Evolutionary conservation across 768 basidiomycete species (phyloP), one percentile per base, ranked within the genome.

Genomic region (Suillus subluteus): DNA sequence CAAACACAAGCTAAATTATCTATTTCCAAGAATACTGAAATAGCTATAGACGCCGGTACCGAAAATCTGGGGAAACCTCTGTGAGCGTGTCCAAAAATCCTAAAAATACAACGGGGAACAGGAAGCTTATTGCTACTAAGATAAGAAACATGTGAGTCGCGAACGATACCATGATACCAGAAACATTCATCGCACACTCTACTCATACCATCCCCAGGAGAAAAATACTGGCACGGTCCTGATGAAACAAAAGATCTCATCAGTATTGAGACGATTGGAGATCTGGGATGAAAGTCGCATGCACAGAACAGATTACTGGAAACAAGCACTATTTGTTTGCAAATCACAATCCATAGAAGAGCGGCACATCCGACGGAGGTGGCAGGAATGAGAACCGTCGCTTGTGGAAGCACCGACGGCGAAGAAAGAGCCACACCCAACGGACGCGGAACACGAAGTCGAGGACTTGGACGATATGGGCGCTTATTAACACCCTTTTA

Each of bases 141-240:
- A 37, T n/a, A 37, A 35, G 11, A 56, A n/a, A n/a, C 12, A 32
- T 35, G 5, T 35, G 11, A 55, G 18, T 35, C 5, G 30, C 30
- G 6, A 35, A 55, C 32, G 18, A 55, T 18, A 56, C 21, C 18
- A 21, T 55, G 11, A 56, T 35, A 21, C 21, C 21, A 12, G 6
- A 6, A 56, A 13, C 35, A 9, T 7, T 37, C 55, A 37, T 56
- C 35, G 6, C 21, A 35, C 11, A 37, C 8, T 13, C 55, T 55
- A 66, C 43, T 58, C 55, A 21, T 64, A 50, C 35, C 48, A 46
- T 30, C 58, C 58, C 65, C 65, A 77, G 59, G 79, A 79, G 75
- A 75, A 81, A 66, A 81, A 77, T 40, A 79, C 72, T 32, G 80
- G 79, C 15, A 78, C 74, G 38, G 62, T 75, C 56, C 78, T 80